Evolutionary conservation across 441 rosid species (phyloP).

Genomic region (Syzygium malaccense): DNA sequence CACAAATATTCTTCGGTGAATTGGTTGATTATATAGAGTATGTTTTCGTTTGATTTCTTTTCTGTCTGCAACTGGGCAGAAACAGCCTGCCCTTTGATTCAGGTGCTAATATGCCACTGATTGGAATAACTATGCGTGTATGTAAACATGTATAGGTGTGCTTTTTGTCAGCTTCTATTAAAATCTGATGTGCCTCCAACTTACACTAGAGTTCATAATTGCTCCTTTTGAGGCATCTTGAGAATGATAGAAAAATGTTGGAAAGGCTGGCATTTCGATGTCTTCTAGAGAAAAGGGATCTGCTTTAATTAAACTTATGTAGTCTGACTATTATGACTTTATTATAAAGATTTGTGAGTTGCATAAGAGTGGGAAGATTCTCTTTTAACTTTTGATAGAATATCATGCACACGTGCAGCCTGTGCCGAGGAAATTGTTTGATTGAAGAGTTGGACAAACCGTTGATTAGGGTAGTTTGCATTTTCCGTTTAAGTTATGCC

Average conservation of each 20-base stretch:
- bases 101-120: neutral
- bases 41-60: neutral
- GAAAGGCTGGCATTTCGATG: neutral
- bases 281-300: neutral
- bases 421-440: neutral
- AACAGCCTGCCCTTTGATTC: neutral
- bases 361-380: neutral
- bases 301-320: neutral
- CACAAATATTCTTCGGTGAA: neutral
- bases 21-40: neutral
- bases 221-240: neutral
- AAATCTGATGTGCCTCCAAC: neutral
- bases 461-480: neutral
- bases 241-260: neutral
- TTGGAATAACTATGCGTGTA: neutral
- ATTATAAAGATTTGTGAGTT: neutral
- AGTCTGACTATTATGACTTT: neutral
- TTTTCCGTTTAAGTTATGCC: neutral
- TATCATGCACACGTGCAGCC: neutral
- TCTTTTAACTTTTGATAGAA: neutral
- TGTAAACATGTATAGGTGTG: neutral
- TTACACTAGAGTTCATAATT: neutral
- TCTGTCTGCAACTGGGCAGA: neutral
- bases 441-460: neutral
- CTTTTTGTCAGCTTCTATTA: neutral